These are phyloP conservation scores for Lunasporangiospora selenospora DNA, from an alignment of 192 early-diverging fungal species.

Conservation along the genomic window DNA sequence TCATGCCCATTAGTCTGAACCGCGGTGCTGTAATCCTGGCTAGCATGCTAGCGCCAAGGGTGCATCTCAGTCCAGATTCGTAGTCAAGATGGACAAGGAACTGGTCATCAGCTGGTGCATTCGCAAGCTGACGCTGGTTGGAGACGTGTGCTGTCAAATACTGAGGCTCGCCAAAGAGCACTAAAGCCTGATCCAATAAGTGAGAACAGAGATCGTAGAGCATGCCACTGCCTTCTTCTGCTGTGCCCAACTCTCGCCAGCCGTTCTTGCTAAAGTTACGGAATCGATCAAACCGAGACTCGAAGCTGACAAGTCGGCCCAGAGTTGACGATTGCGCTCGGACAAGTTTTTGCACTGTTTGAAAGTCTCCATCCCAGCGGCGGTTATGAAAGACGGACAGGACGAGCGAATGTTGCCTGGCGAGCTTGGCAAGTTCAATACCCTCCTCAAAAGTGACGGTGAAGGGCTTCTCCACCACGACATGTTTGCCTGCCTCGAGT, in stretches of 20 bases:
- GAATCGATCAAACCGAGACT: constrained; percentile 79
- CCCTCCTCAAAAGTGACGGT: constrained; percentile 67
- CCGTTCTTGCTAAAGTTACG: constrained; percentile 70
- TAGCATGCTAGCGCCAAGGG: constrained; percentile 72
- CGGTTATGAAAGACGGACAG: constrained; percentile 82
- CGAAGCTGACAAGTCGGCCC: constrained; percentile 75
- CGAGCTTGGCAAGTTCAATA: constrained; percentile 59
- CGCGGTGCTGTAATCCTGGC: constrained; percentile 66
- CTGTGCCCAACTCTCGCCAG: constrained; percentile 67
- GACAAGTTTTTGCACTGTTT: constrained; percentile 71
- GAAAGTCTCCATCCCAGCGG: constrained; percentile 84
- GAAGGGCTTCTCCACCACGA: constrained; percentile 84
- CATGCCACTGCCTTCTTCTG: constrained; percentile 70
- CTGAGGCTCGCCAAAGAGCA: constrained; percentile 71
- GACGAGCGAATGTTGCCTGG: constrained; percentile 62
- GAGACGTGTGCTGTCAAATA: constrained; percentile 63
- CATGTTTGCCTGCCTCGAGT: constrained; percentile 71
- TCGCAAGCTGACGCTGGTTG: constrained; percentile 69
- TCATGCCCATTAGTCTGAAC: constrained; percentile 71
- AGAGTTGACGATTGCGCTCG: constrained; percentile 50
- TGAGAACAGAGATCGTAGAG: constrained; percentile 76
- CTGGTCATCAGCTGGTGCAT: constrained; percentile 62
- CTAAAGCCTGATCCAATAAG: constrained; percentile 70
- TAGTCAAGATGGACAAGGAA: constrained; percentile 71
- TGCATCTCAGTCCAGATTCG: constrained; percentile 63